A percentile compares a stretch with the other conserved stretches of the same genome.
phyloP scores from a whole-genome alignment of 2,329 filamentous ascomycete species.

The Cladorrhinum sp. region DNA sequence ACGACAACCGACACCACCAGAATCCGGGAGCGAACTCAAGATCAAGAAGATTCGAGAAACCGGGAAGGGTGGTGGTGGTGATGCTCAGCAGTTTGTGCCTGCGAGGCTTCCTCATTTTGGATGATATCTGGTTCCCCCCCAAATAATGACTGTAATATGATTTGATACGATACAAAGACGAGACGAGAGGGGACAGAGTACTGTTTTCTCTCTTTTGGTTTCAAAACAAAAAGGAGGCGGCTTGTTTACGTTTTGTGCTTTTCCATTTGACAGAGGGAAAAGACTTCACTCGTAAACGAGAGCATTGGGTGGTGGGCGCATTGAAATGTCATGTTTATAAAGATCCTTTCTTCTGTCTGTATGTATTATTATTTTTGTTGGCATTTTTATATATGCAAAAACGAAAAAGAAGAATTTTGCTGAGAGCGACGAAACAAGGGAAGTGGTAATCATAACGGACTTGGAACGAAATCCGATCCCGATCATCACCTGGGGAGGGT shows the following conservation, averaged over 20 bases:
- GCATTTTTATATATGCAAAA: not conserved
- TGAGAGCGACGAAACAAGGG: too few species aligned
- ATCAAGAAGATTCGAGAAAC: conserved; percentile 23
- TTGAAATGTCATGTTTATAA: too few species aligned
- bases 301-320: too few species aligned
- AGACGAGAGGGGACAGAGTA: not conserved
- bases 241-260: too few species aligned
- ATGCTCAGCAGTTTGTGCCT: conserved; percentile 48
- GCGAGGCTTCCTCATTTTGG: conserved; percentile 57
- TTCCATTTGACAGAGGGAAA: too few species aligned
- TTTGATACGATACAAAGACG: not conserved
- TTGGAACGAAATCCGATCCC: not conserved
- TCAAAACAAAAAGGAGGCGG: too few species aligned
- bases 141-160: not conserved
- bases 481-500: not conserved
- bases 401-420: too few species aligned
- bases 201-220: not conserved
- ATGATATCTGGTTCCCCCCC: conserved; percentile 29
- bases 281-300: too few species aligned
- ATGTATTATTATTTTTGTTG: not conserved
- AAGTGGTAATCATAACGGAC: too few species aligned
- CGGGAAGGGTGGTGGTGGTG: not conserved
- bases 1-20: too few species aligned
- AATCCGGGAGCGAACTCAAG: conserved; percentile 24
- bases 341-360: too few species aligned